A percentile compares a stretch with the other conserved stretches of the same genome.
These are phyloP conservation scores for Venturia carpophila DNA, from an alignment of 2,329 filamentous ascomycete species.

Conservation along the genomic window DNA sequence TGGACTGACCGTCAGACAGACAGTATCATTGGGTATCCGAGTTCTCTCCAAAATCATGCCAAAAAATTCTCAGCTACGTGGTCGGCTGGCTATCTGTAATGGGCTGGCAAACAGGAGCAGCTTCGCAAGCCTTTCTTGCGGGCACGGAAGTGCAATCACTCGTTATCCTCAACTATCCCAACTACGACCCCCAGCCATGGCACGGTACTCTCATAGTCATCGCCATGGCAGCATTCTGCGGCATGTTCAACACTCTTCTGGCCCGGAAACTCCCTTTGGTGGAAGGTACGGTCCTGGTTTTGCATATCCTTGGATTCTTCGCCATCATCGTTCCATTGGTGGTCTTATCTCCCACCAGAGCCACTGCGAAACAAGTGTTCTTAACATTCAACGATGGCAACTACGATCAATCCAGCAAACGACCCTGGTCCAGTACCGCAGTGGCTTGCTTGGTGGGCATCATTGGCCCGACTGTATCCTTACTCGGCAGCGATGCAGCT, in stretches of 20 bases:
- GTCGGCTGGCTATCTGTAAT: slow-evolving; percentile 21
- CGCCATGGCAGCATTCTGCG: slow-evolving; percentile 33
- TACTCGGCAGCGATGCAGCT: slow-evolving; percentile 33
- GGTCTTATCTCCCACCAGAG: slow-evolving; percentile 33
- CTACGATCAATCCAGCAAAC: neutral
- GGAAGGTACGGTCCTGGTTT: slow-evolving; percentile 42
- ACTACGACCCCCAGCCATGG: slow-evolving; percentile 36
- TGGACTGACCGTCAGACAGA: slow-evolving; percentile 20
- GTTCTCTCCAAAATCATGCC: slow-evolving; percentile 18
- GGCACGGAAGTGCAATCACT: slow-evolving; percentile 30
- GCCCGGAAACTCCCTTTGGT: slow-evolving; percentile 39
- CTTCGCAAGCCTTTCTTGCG: slow-evolving; percentile 21
- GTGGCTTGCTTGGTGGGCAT: slow-evolving; percentile 41
- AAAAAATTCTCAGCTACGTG: slow-evolving; percentile 22
- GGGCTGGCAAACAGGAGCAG: slow-evolving; percentile 20
- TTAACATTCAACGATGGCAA: slow-evolving; percentile 41
- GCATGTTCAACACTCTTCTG: slow-evolving; percentile 38
- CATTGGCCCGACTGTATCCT: slow-evolving; percentile 31
- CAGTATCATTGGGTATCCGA: slow-evolving; percentile 32
- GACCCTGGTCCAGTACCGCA: slow-evolving; percentile 36
- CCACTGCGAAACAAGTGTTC: slow-evolving; percentile 38
- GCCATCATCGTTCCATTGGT: slow-evolving; percentile 43
- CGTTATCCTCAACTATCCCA: slow-evolving; percentile 31
- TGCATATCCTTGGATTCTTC: slow-evolving; percentile 48
- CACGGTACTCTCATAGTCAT: slow-evolving; percentile 44